These are phyloP conservation scores for Hypholoma sublateritium DNA, from an alignment of 768 basidiomycete genomes.

Conservation along the genomic window DNA sequence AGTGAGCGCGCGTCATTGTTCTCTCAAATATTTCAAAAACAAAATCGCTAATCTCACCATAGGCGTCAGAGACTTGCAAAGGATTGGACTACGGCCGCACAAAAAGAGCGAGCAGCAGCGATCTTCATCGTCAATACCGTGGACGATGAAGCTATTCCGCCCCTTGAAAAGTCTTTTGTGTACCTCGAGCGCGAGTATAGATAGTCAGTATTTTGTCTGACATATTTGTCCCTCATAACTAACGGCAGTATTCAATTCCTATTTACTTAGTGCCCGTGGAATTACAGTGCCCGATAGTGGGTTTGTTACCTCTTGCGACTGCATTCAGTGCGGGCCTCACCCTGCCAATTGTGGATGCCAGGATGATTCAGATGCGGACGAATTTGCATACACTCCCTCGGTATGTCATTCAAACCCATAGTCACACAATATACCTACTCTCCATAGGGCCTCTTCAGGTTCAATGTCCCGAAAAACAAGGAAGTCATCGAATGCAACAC, in stretches of 20 bases:
- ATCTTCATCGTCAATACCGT: constrained; percentile 38
- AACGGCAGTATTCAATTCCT: neutral
- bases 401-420: constrained; percentile 18
- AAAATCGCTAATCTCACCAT: neutral
- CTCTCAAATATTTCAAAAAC: neutral
- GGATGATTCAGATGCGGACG: constrained; percentile 36
- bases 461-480: constrained; percentile 38
- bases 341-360: constrained; percentile 49
- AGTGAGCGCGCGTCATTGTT: neutral
- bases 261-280: constrained; percentile 12
- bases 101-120: constrained; percentile 25
- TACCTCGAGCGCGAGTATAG: constrained; percentile 56
- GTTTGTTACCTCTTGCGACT: constrained; percentile 45
- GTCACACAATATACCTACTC: neutral
- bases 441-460: constrained; percentile 49
- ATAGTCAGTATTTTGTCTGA: constrained; percentile 35
- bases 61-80: constrained; percentile 28
- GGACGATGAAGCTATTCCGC: constrained; percentile 46
- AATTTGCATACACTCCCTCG: constrained; percentile 46
- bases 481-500: constrained; percentile 70
- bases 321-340: constrained; percentile 31
- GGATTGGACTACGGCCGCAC: constrained; percentile 34
- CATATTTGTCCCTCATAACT: too few relatives aligned
- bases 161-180: constrained; percentile 38
- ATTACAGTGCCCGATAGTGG: constrained; percentile 20